These are phyloP conservation scores for Volvox reticuliferus DNA, from an alignment of 139 green algal genomes.

Conservation along the genomic window DNA sequence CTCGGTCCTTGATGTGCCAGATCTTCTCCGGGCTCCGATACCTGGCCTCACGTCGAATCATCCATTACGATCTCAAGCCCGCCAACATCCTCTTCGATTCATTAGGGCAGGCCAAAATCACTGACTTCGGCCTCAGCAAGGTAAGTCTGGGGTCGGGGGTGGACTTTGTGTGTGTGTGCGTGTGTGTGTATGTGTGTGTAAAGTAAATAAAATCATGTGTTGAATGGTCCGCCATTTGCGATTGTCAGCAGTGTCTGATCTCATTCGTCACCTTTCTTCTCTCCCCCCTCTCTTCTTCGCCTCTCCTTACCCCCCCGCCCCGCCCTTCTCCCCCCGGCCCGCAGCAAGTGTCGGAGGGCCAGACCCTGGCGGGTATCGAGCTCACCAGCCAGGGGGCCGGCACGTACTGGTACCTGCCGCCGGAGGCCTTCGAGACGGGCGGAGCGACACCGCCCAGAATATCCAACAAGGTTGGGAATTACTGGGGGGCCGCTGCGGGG, in stretches of 20 bases:
- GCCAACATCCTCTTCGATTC: slow-evolving; percentile 97
- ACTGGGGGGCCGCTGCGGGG: not conserved
- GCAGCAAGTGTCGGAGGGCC: slow-evolving; percentile 82
- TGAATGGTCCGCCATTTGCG: too few species aligned
- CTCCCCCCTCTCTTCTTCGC: not conserved
- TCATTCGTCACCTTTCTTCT: not conserved
- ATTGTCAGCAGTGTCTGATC: too few species aligned
- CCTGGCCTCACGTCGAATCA: slow-evolving; percentile 76
- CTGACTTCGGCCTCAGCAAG: slow-evolving; percentile 97
- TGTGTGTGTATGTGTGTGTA: too few species aligned
- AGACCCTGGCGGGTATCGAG: slow-evolving; percentile 87
- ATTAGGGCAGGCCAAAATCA: slow-evolving; percentile 91
- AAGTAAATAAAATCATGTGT: too few species aligned
- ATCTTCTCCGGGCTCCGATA: slow-evolving; percentile 76
- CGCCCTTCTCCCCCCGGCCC: not conserved
- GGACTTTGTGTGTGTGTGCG: too few species aligned
- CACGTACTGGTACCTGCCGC: slow-evolving; percentile 95
- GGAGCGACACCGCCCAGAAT: slow-evolving; percentile 66
- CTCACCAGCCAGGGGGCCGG: slow-evolving; percentile 95
- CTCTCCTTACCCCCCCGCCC: not conserved
- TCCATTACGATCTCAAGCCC: slow-evolving; percentile 97
- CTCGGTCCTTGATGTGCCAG: slow-evolving; percentile 80
- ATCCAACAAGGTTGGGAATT: slow-evolving; percentile 90
- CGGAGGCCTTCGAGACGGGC: slow-evolving; percentile 85
- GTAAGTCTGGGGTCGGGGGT: slow-evolving; percentile 44